Conservation (phyloP, 306 rosid species). For the Vigna mungo region DNA sequence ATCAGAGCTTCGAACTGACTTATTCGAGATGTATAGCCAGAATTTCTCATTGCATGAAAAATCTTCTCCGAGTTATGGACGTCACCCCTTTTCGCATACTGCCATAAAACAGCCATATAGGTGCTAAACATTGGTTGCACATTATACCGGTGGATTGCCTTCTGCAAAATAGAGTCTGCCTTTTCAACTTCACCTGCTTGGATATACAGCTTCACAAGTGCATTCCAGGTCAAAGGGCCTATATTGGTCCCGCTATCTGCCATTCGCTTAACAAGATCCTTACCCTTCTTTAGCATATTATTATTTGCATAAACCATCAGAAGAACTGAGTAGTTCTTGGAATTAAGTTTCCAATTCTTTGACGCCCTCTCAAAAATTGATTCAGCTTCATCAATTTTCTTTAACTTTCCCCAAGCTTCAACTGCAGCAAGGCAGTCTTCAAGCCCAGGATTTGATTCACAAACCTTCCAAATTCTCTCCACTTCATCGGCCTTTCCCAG, state of each 20-base stretch:
- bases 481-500: slow-evolving; percentile 78
- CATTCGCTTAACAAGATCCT: slow-evolving; percentile 72
- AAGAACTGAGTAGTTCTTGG: slow-evolving; percentile 56
- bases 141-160: slow-evolving; percentile 49
- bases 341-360: slow-evolving; percentile 53
- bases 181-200: slow-evolving; percentile 72
- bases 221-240: slow-evolving; percentile 70
- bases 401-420: slow-evolving; percentile 78
- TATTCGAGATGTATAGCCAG: slow-evolving; percentile 56
- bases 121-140: slow-evolving; percentile 60
- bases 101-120: slow-evolving; percentile 61
- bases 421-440: slow-evolving; percentile 66
- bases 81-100: slow-evolving; percentile 73
- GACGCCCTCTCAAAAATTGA: slow-evolving; percentile 64
- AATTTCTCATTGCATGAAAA: slow-evolving; percentile 60
- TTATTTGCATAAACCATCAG: slow-evolving; percentile 59
- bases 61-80: slow-evolving; percentile 75
- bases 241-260: slow-evolving; percentile 53
- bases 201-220: slow-evolving; percentile 69
- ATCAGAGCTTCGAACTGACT: slow-evolving; percentile 57
- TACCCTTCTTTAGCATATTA: slow-evolving; percentile 75
- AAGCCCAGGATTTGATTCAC: slow-evolving; percentile 56
- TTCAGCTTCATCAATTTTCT: slow-evolving; percentile 73
- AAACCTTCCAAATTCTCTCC: slow-evolving; percentile 70
- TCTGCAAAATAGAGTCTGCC: slow-evolving; percentile 72